phyloP scores from a whole-genome alignment of 495 filamentous ascomycete species.

The Opeltia flavorubescens region DNA sequence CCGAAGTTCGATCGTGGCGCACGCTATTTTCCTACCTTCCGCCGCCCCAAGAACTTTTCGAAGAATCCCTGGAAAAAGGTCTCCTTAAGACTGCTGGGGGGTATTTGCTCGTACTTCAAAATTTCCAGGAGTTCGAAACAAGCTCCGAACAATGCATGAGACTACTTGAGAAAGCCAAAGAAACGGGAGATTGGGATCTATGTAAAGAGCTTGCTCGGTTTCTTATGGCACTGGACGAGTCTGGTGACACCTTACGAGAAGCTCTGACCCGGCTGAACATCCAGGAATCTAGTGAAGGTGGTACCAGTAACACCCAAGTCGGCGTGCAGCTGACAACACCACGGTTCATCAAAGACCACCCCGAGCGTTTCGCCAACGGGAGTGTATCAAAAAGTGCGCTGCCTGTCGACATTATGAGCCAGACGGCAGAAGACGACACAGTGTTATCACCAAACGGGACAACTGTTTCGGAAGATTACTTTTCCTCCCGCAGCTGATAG shows the following conservation, averaged over 20 bases:
- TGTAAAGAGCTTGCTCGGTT: conserved; percentile 93
- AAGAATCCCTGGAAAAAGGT: conserved; percentile 70
- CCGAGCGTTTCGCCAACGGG: background rate
- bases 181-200: conserved; percentile 85
- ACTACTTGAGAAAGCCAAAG: conserved; percentile 66
- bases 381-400: too few species aligned
- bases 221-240: conserved; percentile 79
- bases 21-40: conserved; percentile 85
- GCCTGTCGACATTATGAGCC: too few species aligned
- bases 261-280: conserved; percentile 61
- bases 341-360: background rate
- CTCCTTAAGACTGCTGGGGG: conserved; percentile 92
- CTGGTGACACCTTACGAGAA: conserved; percentile 64
- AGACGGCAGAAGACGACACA: background rate
- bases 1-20: conserved; percentile 87
- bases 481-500: background rate
- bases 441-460: background rate
- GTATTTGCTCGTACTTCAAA: conserved; percentile 90
- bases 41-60: conserved; percentile 78
- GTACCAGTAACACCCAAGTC: background rate
- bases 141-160: conserved; percentile 71
- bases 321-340: conserved; percentile 3
- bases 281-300: background rate
- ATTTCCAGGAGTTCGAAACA: conserved; percentile 70
- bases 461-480: background rate